Conservation (phyloP, 148 eudicot species). For the Vaccinium corymbosum region DNA sequence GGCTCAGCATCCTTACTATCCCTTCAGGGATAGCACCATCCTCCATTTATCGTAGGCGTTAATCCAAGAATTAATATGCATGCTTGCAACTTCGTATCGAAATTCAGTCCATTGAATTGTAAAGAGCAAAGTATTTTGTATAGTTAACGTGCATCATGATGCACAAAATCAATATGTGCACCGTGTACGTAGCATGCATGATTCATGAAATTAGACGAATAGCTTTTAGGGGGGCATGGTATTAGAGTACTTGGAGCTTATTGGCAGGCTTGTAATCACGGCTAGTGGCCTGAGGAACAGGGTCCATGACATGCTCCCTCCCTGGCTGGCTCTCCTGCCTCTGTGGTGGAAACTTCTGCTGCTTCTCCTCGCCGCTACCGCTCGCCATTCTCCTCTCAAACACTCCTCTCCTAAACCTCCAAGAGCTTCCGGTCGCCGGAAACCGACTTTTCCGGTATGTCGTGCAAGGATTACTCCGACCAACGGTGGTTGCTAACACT, state of each 20-base stretch:
- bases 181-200: neutral
- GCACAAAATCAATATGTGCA: neutral
- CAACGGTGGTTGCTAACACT: constrained; percentile 1
- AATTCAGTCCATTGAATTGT: too few species aligned
- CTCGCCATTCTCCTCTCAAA: constrained; percentile 38
- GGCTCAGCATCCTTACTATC: too few species aligned
- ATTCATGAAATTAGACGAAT: neutral
- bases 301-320: constrained; percentile 75
- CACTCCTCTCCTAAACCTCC: neutral
- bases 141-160: neutral
- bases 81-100: too few species aligned
- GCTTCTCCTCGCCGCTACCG: constrained; percentile 6
- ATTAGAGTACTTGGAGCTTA: constrained; percentile 49
- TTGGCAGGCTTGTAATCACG: constrained; percentile 51
- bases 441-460: constrained; percentile 6
- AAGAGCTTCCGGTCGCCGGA: neutral
- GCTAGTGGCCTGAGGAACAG: constrained; percentile 37
- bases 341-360: constrained; percentile 52
- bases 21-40: too few species aligned
- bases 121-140: too few species aligned
- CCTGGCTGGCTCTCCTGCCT: constrained; percentile 76
- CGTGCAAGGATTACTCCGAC: neutral
- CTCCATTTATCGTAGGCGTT: too few species aligned
- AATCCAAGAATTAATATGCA: too few species aligned
- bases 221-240: too few species aligned